Conservation (phyloP, 1,139 yeast species). For the Magnusiomyces ingens region DNA sequence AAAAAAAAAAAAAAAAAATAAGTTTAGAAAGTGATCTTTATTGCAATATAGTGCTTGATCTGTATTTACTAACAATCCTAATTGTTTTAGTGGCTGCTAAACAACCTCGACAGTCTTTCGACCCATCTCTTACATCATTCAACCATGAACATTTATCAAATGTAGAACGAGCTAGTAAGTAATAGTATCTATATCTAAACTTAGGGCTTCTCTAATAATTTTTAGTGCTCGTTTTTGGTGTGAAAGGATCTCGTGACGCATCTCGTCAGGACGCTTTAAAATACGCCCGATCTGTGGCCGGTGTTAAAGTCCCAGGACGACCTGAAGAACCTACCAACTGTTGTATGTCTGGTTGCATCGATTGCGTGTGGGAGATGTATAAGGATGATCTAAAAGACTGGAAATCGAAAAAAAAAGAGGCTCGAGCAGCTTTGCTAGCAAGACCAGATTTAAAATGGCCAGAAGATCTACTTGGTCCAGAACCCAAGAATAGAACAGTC, state of each 20-base stretch:
- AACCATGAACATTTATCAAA: constrained; percentile 22
- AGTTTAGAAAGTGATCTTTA: constrained; percentile 8
- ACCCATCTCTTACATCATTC: constrained; percentile 15
- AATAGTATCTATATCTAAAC: constrained; percentile 5
- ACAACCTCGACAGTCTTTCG: constrained; percentile 23
- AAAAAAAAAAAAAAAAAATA: constrained; percentile 4
- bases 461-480: constrained; percentile 10
- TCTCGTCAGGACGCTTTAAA: constrained; percentile 27
- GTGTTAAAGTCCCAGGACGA: constrained; percentile 66
- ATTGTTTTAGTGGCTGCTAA: constrained; percentile 15
- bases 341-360: constrained; percentile 95
- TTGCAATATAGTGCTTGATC: background rate
- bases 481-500: constrained; percentile 10
- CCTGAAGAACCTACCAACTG: constrained; percentile 93
- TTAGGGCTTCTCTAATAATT: constrained; percentile 1
- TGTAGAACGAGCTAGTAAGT: constrained; percentile 17
- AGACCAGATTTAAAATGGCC: constrained; percentile 10
- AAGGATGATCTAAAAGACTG: constrained; percentile 84
- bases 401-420: constrained; percentile 36
- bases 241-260: constrained; percentile 33
- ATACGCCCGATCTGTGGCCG: constrained; percentile 45
- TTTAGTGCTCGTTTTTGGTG: constrained; percentile 32
- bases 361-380: constrained; percentile 93
- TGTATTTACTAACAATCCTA: background rate
- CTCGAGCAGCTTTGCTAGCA: constrained; percentile 6